Evolutionary conservation across 163 green algal genomes (phyloP).

Genomic region (Prototheca cutis): DNA sequence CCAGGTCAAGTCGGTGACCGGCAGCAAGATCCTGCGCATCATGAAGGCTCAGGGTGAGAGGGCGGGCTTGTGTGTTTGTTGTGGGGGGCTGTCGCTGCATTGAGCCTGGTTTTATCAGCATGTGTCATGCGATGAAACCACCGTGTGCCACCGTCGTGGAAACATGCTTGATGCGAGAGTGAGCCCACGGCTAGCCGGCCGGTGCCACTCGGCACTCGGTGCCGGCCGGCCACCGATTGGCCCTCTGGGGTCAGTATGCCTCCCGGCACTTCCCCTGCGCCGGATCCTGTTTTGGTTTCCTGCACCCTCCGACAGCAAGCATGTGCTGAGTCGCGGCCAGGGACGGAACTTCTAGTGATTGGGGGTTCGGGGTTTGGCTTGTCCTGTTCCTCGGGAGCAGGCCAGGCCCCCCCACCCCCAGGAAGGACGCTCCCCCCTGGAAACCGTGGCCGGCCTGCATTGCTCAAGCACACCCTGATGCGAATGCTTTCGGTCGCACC

Average conservation of each 20-base stretch:
- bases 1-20: conserved; percentile 76
- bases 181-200: too few relatives aligned
- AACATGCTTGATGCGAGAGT: too few relatives aligned
- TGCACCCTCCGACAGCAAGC: conserved; percentile 14
- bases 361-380: not conserved
- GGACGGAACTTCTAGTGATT: too few relatives aligned
- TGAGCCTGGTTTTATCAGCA: too few relatives aligned
- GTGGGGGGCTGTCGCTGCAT: too few relatives aligned
- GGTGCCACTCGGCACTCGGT: too few relatives aligned
- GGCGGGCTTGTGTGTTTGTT: not conserved
- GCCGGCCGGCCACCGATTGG: too few relatives aligned
- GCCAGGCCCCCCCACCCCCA: conserved; percentile 4
- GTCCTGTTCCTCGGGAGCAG: not conserved
- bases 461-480: conserved; percentile 20
- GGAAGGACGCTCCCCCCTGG: too few relatives aligned
- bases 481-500: conserved; percentile 17
- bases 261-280: not conserved
- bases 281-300: not conserved
- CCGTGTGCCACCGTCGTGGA: too few relatives aligned
- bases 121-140: too few relatives aligned
- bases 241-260: too few relatives aligned
- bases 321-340: too few relatives aligned
- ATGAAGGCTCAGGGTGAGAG: conserved; percentile 65
- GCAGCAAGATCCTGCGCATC: conserved; percentile 95
- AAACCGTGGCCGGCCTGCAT: conserved; percentile 22